Evolutionary conservation across 192 early-diverging fungal species (phyloP), one percentile per base, ranked within the genome.

Genomic region (Thoreauomyces humboldtii): DNA sequence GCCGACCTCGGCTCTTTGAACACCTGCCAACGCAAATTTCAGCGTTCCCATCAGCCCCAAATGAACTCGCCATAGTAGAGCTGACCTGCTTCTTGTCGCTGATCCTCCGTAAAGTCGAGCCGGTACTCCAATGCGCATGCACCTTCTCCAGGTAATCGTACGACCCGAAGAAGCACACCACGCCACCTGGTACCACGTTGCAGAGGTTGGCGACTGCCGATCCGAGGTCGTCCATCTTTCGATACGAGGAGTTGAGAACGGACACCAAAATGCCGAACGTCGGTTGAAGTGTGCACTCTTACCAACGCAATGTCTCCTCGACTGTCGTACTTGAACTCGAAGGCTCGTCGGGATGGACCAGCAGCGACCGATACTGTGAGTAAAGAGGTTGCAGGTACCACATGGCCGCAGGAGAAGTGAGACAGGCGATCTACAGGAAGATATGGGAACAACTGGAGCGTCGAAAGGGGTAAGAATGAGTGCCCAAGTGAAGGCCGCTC

Each of bases 131-230:
- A 11, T 75, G 69, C 7, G 67, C 38, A 22, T 73, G 57, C 12
- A 91, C 85, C 31, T 70, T 53, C 7, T 89, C 84, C 52, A 96
- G 80, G 50, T 89, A 88, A 12, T 81, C 65, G 56, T 93, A 95
- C 0, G 90, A 92, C 0, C 88, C 80, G 61, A 98, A 92, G 57
- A 96, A 98, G 31, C 87, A 88, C 1, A 96, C 91, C 6, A 96
- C 73, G 3, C 96, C 96, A 56, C 83, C 87, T 0, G 91, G 92
- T 3, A 93, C 81, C 1, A 94, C 79, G 36, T 78, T 83, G 60
- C 84, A 85, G 0, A 93, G 51, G 42, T 92, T 89, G 5, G 79
- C 74, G 25, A 98, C 65, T 0, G 81, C 77, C 32, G 84, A 79
- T 0, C 92, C 92, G 1, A 88, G 71, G 33, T 91, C 90, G 44